Conservation (phyloP, 2,329 filamentous ascomycete genomes). For the Trichoderma sp. region DNA sequence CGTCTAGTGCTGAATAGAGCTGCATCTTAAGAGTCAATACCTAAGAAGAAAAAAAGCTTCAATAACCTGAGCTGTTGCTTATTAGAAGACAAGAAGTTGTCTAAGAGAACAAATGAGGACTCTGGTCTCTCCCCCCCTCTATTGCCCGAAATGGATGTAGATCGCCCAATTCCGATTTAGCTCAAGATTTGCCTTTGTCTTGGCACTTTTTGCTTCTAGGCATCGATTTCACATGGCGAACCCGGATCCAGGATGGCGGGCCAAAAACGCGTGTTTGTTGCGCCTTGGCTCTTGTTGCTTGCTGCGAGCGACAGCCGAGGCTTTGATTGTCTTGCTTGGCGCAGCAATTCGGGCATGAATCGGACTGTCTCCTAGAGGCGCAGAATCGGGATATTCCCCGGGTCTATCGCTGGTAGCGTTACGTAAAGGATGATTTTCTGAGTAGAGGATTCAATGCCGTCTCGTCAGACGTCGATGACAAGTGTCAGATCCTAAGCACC, state of each 20-base stretch:
- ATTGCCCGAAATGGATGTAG: slow-evolving; percentile 4
- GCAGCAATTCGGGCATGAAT: background rate
- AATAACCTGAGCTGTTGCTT: background rate
- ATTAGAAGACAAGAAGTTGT: too few relatives aligned
- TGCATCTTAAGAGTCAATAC: background rate
- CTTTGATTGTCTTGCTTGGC: background rate
- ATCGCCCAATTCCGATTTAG: slow-evolving; percentile 12
- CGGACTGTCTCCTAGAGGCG: background rate
- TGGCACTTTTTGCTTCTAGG: background rate
- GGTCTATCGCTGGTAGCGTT: background rate
- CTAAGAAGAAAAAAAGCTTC: background rate
- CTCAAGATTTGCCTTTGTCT: slow-evolving; percentile 9
- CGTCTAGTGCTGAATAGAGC: background rate
- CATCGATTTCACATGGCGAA: slow-evolving; percentile 9
- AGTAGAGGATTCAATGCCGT: background rate
- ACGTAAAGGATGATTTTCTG: background rate
- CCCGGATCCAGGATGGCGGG: background rate
- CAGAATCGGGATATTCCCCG: too few relatives aligned
- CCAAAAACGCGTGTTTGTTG: background rate
- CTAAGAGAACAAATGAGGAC: background rate
- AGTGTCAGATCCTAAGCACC: background rate
- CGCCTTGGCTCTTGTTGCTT: background rate
- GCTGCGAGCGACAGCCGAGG: slow-evolving; percentile 7
- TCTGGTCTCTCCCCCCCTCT: background rate
- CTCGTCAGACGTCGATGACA: background rate